These are phyloP conservation scores for Poterioochromonas sp. DNA, from an alignment of 352 stramenopile genomes.

Conservation along the genomic window DNA sequence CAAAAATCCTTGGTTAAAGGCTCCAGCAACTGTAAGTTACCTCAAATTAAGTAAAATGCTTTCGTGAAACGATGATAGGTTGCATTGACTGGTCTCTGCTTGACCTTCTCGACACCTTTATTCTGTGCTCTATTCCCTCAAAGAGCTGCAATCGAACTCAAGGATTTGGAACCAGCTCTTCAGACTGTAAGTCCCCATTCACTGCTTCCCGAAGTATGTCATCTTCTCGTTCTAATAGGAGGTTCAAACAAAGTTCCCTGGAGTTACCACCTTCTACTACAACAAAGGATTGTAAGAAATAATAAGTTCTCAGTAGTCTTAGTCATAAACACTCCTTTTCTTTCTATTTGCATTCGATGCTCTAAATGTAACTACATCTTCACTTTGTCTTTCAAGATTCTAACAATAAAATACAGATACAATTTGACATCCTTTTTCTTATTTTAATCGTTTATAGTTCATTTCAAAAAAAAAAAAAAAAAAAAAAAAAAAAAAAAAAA, in stretches of 20 bases:
- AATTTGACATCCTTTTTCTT: no score
- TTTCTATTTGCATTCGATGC: no score
- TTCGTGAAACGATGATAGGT: constrained; percentile 40
- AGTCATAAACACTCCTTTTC: background rate
- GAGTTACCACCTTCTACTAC: constrained; percentile 20
- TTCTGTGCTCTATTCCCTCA: constrained; percentile 70
- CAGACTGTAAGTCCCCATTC: constrained; percentile 41
- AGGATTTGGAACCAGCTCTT: constrained; percentile 57
- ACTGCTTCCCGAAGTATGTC: background rate
- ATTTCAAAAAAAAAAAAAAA: no score
- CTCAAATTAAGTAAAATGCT: background rate
- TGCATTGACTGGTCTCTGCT: constrained; percentile 57
- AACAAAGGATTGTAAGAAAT: constrained; percentile 38
- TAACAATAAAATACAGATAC: no score
- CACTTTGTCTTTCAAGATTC: no score
- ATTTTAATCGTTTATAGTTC: no score
- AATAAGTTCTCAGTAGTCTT: background rate
- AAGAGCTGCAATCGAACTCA: constrained; percentile 55
- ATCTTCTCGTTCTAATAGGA: background rate
- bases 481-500: no score
- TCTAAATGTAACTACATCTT: no score
- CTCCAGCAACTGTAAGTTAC: constrained; percentile 54
- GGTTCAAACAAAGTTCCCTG: constrained; percentile 13
- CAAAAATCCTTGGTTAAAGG: constrained; percentile 58
- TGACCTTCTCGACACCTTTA: constrained; percentile 62